Conservation (phyloP, 352 stramenopile genomes). For the Labyrinthula sp. region DNA sequence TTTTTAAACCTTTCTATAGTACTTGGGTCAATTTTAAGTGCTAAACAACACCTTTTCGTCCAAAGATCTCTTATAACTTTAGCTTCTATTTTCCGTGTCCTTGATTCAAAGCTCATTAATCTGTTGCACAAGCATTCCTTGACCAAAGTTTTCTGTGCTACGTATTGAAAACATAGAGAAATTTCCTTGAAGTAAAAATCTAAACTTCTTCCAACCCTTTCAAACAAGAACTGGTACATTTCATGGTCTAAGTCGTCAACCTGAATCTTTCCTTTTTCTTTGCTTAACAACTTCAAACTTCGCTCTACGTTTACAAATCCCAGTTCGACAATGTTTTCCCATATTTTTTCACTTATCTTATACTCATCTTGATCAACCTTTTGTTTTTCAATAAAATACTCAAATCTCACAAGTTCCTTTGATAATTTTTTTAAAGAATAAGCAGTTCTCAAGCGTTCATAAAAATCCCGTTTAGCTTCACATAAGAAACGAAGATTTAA, state of each 20-base stretch:
- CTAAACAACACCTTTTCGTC: no score
- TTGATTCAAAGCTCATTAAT: no score
- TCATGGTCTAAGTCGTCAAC: background rate
- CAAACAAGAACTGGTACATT: slow-evolving; percentile 8
- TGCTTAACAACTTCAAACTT: background rate
- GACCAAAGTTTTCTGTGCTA: no score
- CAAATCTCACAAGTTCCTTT: slow-evolving; percentile 20
- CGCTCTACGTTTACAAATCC: slow-evolving; percentile 1
- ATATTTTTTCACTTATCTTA: slow-evolving; percentile 13
- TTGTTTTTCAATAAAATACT: slow-evolving; percentile 22
- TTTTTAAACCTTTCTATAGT: no score
- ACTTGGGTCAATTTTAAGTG: no score
- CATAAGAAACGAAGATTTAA: slow-evolving; percentile 24
- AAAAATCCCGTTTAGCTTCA: slow-evolving; percentile 5
- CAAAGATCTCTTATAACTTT: no score
- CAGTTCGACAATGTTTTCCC: slow-evolving; percentile 12
- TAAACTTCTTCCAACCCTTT: no score
- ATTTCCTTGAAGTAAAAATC: no score
- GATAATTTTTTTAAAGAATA: slow-evolving; percentile 7
- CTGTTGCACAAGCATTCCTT: no score
- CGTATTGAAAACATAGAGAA: no score
- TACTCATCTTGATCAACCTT: slow-evolving; percentile 8
- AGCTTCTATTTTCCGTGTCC: no score
- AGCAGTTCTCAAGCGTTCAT: slow-evolving; percentile 1
- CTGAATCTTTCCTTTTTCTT: background rate